These are phyloP conservation scores for Vicia sativa DNA, from an alignment of 306 rosid genomes.

Conservation along the genomic window DNA sequence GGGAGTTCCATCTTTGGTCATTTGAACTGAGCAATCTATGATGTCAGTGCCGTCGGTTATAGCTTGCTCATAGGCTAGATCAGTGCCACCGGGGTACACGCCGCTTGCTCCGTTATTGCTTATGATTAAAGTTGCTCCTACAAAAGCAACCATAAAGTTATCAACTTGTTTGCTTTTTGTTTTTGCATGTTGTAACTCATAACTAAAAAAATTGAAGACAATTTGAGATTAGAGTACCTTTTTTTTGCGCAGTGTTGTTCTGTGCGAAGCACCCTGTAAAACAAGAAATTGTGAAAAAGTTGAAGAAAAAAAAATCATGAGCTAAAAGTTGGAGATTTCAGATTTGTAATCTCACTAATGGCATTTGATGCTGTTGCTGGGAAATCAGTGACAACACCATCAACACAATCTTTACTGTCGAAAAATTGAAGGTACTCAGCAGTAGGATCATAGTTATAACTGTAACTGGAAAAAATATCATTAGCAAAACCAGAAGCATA, in stretches of 20 bases:
- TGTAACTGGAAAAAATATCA: slow-evolving; percentile 56
- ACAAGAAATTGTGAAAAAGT: slow-evolving; percentile 31
- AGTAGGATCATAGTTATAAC: slow-evolving; percentile 69
- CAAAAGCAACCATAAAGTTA: slow-evolving; percentile 32
- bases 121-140: slow-evolving; percentile 66
- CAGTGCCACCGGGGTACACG: slow-evolving; percentile 76
- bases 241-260: slow-evolving; percentile 44
- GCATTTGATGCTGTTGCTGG: slow-evolving; percentile 73
- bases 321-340: slow-evolving; percentile 13
- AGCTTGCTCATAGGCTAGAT: slow-evolving; percentile 82
- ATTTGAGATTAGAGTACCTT: slow-evolving; percentile 45
- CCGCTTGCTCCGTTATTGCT: slow-evolving; percentile 83
- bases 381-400: slow-evolving; percentile 84
- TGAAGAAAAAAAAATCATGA: slow-evolving; percentile 3
- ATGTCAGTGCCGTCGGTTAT: slow-evolving; percentile 75
- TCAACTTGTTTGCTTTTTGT: neutral
- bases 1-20: slow-evolving; percentile 82
- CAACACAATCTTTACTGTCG: slow-evolving; percentile 66
- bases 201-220: neutral
- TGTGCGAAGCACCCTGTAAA: slow-evolving; percentile 72
- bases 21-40: slow-evolving; percentile 89
- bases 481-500: slow-evolving; percentile 87
- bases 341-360: slow-evolving; percentile 59
- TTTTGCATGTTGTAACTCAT: neutral
- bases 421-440: slow-evolving; percentile 73